A percentile compares a stretch with the other conserved stretches of the same genome.
Conservation (phyloP, 2,329 filamentous ascomycete genomes). For the Aspergillus clavatus region DNA sequence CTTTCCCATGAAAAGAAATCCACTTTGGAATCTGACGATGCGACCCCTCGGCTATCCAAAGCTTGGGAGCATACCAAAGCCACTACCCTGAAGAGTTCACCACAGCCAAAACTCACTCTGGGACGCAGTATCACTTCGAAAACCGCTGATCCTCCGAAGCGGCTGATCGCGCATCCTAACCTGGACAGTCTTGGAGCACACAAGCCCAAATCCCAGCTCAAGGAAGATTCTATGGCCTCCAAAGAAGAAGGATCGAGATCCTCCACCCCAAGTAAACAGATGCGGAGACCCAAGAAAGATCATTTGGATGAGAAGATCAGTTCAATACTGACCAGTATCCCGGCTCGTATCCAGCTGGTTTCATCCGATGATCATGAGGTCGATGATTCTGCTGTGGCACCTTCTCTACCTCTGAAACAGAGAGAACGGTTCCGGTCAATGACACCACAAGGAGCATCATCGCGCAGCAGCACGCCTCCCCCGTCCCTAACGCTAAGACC, state of each 20-base stretch:
- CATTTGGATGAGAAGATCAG: slow-evolving; percentile 75
- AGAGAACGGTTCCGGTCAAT: slow-evolving; percentile 40
- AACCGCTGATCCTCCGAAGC: slow-evolving; percentile 21
- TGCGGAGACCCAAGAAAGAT: slow-evolving; percentile 53
- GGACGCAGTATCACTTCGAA: slow-evolving; percentile 11
- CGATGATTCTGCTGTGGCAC: slow-evolving; percentile 27
- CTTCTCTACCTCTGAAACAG: slow-evolving; percentile 31
- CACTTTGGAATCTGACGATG: slow-evolving; percentile 7
- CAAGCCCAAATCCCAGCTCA: slow-evolving; percentile 20
- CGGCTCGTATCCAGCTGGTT: slow-evolving; percentile 71
- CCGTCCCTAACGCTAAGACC: slow-evolving; percentile 68
- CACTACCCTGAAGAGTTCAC: slow-evolving; percentile 13
- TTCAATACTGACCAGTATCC: slow-evolving; percentile 70
- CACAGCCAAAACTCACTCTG: no score
- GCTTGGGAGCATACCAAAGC: slow-evolving; percentile 16
- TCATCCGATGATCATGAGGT: slow-evolving; percentile 41
- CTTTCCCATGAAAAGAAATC: slow-evolving; percentile 13
- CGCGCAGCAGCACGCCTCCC: slow-evolving; percentile 54
- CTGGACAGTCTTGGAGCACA: slow-evolving; percentile 30
- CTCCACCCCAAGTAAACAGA: slow-evolving; percentile 40
- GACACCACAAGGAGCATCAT: slow-evolving; percentile 30
- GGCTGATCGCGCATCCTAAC: slow-evolving; percentile 28
- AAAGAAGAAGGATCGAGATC: slow-evolving; percentile 20
- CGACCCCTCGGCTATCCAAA: slow-evolving; percentile 3
- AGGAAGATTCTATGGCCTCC: slow-evolving; percentile 16